Percentiles rank a stretch among this genome's conserved stretches.
These are phyloP conservation scores for Cucurbitaria berberidis DNA, from an alignment of 2,329 filamentous ascomycete species.

Conservation along the genomic window DNA sequence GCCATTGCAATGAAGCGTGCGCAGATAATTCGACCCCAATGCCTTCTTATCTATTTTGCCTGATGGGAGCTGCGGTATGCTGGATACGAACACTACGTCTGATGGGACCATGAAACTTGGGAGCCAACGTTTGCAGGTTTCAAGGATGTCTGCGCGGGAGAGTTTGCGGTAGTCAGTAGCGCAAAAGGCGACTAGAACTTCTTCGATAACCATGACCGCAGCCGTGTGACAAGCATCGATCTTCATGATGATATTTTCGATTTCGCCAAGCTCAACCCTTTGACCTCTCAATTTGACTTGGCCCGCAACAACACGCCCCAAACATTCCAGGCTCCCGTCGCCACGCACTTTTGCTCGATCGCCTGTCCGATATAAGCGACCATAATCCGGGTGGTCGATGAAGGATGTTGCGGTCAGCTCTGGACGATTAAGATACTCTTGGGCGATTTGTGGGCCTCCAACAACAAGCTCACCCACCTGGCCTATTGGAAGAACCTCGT, in stretches of 20 bases:
- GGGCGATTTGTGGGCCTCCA: conserved; percentile 79
- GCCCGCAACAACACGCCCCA: conserved; percentile 78
- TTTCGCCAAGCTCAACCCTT: conserved; percentile 75
- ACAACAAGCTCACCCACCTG: conserved; percentile 80
- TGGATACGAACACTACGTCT: conserved; percentile 68
- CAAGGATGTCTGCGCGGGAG: conserved; percentile 56
- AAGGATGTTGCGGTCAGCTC: conserved; percentile 78
- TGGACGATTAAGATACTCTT: conserved; percentile 79
- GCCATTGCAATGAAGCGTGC: conserved; percentile 22
- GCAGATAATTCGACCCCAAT: conserved; percentile 64
- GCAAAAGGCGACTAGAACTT: conserved; percentile 77
- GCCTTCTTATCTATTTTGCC: conserved; percentile 79
- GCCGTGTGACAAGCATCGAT: conserved; percentile 62
- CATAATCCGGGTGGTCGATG: conserved; percentile 67
- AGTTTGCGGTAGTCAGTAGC: conserved; percentile 57
- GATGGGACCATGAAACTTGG: conserved; percentile 83
- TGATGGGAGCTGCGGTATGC: conserved; percentile 77
- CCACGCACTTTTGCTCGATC: conserved; percentile 75
- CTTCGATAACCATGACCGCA: conserved; percentile 70
- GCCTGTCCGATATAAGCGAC: conserved; percentile 80
- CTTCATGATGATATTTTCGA: conserved; percentile 46
- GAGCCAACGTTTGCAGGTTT: conserved; percentile 74
- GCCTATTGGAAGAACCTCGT: conserved; percentile 67
- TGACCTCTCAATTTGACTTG: conserved; percentile 90
- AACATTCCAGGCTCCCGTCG: conserved; percentile 78